Percentiles rank a stretch among this genome's conserved stretches.
phyloP scores from a whole-genome alignment of 2,329 filamentous ascomycete genomes.

The Emydomyces testavorans region DNA sequence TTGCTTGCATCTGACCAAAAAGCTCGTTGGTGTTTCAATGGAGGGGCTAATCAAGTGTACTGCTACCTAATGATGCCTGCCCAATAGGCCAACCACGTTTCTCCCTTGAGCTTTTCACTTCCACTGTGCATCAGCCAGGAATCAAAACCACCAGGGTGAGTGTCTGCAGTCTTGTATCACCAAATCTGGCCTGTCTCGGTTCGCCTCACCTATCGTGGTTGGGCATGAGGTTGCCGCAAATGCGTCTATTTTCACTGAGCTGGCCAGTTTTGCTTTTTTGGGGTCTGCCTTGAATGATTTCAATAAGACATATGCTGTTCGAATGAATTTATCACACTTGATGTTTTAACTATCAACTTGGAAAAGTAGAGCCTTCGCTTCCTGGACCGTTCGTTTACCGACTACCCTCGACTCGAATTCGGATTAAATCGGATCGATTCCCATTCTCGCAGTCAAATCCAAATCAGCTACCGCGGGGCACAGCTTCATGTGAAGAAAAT shows the following conservation, averaged over 20 bases:
- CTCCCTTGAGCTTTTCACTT: neutral
- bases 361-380: neutral
- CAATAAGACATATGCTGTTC: neutral
- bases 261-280: conserved; percentile 9
- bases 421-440: neutral
- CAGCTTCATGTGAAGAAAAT: neutral
- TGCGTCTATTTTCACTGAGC: neutral
- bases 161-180: neutral
- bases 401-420: neutral
- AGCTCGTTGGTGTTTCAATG: neutral
- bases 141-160: conserved; percentile 1
- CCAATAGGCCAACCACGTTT: conserved; percentile 10
- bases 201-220: conserved; percentile 11
- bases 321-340: neutral
- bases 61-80: conserved; percentile 15
- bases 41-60: conserved; percentile 6
- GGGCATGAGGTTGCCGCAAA: conserved; percentile 3
- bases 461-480: neutral
- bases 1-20: neutral
- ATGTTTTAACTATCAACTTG: neutral
- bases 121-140: neutral
- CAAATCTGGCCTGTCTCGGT: neutral
- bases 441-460: neutral
- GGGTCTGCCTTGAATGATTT: neutral
- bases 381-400: neutral